A percentile compares a stretch with the other conserved stretches of the same genome.
Conservation (phyloP, 371 early-diverging fungal genomes). For the Batrachochytrium dendrobatidis region DNA sequence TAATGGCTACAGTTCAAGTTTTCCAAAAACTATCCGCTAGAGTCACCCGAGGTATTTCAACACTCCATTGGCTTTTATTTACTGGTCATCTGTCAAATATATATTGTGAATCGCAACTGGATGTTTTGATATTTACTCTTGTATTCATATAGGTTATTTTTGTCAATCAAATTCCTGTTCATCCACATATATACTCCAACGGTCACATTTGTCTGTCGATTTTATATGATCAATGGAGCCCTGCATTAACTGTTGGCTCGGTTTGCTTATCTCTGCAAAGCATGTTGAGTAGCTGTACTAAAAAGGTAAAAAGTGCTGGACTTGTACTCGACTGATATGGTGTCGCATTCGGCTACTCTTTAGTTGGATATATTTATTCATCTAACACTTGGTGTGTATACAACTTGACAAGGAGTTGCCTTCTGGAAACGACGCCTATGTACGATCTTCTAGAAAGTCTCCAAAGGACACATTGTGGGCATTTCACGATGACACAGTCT, state of each 20-base stretch:
- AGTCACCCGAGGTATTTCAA: slow-evolving; percentile 61
- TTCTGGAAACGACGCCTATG: slow-evolving; percentile 65
- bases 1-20: slow-evolving; percentile 60
- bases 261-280: slow-evolving; percentile 90
- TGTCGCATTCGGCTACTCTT: no score
- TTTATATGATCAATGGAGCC: slow-evolving; percentile 91
- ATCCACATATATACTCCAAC: slow-evolving; percentile 82
- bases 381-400: no score
- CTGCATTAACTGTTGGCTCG: slow-evolving; percentile 87
- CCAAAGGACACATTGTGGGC: slow-evolving; percentile 82
- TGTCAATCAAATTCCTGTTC: slow-evolving; percentile 59
- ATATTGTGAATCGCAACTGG: slow-evolving; percentile 9
- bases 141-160: slow-evolving; percentile 51
- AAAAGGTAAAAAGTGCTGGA: slow-evolving; percentile 47
- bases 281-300: slow-evolving; percentile 77
- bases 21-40: slow-evolving; percentile 73
- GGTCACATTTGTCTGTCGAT: slow-evolving; percentile 95
- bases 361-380: no score
- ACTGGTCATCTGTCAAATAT: not conserved
- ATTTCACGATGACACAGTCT: slow-evolving; percentile 48
- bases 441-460: slow-evolving; percentile 57
- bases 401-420: slow-evolving; percentile 74
- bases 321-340: not conserved
- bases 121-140: not conserved
- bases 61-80: not conserved